Conservation (phyloP, 2,329 filamentous ascomycete genomes). For the Colletotrichum zoysiae region DNA sequence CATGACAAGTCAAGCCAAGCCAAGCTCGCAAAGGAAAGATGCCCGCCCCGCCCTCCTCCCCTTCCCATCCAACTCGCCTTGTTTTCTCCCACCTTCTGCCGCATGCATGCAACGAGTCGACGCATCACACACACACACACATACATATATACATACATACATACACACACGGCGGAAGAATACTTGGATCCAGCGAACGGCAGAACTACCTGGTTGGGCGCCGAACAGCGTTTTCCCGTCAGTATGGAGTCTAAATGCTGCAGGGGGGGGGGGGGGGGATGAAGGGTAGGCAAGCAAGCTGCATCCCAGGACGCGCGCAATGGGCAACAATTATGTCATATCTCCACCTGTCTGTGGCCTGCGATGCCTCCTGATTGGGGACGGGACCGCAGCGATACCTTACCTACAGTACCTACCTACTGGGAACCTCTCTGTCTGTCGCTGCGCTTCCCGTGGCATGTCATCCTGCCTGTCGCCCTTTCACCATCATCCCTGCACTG, state of each 20-base stretch:
- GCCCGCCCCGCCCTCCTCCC: no score
- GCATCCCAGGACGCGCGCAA: slow-evolving; percentile 15
- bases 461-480: neutral
- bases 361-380: slow-evolving; percentile 39
- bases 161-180: neutral
- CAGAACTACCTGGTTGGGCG: neutral
- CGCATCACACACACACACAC: slow-evolving; percentile 12
- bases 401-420: no score
- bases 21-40: neutral
- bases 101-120: slow-evolving; percentile 17
- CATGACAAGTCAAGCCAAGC: neutral
- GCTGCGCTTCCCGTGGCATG: no score
- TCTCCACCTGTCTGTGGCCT: slow-evolving; percentile 37
- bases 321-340: slow-evolving; percentile 44
- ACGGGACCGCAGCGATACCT: slow-evolving; percentile 22
- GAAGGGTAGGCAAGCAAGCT: neutral
- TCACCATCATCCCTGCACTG: slow-evolving; percentile 38
- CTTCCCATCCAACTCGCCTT: slow-evolving; percentile 1
- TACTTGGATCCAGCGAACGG: neutral
- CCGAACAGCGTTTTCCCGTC: slow-evolving; percentile 5
- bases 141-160: no score
- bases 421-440: no score
- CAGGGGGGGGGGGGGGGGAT: neutral
- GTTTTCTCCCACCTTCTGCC: slow-evolving; percentile 18
- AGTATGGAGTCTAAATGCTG: slow-evolving; percentile 2